A percentile compares a stretch with the other conserved stretches of the same genome.
Conservation (phyloP, 306 rosid species). For the Crotalaria pallida region DNA sequence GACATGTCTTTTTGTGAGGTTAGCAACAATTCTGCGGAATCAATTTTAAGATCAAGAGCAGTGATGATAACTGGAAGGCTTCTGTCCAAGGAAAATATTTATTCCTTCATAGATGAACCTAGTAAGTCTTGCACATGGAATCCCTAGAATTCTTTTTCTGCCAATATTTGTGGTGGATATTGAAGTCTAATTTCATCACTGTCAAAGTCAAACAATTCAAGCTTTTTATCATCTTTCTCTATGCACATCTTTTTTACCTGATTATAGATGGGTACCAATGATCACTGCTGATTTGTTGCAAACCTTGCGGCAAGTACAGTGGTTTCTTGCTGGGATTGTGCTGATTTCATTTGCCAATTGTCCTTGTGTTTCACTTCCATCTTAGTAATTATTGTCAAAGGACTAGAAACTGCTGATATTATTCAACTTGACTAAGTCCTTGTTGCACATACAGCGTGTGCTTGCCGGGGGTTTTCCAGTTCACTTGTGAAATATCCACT, state of each 20-base stretch:
- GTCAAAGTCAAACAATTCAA: background rate
- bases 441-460: background rate
- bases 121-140: slow-evolving; percentile 47
- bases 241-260: slow-evolving; percentile 3
- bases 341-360: background rate
- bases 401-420: background rate
- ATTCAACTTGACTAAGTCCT: background rate
- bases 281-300: background rate
- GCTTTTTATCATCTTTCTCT: background rate
- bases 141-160: background rate
- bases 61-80: slow-evolving; percentile 84
- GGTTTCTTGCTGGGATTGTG: slow-evolving; percentile 11
- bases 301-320: background rate
- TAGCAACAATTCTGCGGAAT: slow-evolving; percentile 52
- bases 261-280: background rate
- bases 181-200: slow-evolving; percentile 1
- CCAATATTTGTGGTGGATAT: background rate
- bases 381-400: background rate
- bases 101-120: slow-evolving; percentile 53
- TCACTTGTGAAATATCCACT: background rate
- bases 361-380: background rate
- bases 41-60: slow-evolving; percentile 73
- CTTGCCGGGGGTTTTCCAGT: background rate
- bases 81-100: slow-evolving; percentile 50
- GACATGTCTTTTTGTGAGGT: slow-evolving; percentile 11